These are phyloP conservation scores for Brassica incana DNA, from an alignment of 345 rosid genomes.

Conservation along the genomic window DNA sequence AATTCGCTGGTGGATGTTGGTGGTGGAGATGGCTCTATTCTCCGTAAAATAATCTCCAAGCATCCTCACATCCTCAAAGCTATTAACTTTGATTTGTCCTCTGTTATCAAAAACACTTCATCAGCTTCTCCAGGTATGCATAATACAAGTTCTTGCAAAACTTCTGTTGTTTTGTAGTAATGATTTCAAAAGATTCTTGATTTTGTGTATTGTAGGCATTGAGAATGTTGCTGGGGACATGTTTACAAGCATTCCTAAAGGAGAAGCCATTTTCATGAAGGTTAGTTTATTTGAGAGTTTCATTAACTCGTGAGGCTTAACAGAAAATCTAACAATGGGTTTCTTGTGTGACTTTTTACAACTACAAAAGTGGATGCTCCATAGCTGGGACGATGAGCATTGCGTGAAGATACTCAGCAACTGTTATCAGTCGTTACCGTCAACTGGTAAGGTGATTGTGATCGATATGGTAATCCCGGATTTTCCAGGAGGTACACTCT, in stretches of 20 bases:
- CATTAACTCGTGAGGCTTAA: not conserved
- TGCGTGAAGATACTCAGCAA: constrained; percentile 51
- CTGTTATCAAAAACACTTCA: constrained; percentile 36
- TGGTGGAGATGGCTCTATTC: constrained; percentile 56
- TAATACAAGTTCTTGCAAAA: not conserved
- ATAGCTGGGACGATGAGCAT: constrained; percentile 43
- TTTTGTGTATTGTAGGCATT: constrained; percentile 36
- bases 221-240: constrained; percentile 49
- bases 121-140: constrained; percentile 43
- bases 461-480: constrained; percentile 51
- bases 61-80: constrained; percentile 45
- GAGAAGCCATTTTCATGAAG: constrained; percentile 76
- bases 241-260: constrained; percentile 51
- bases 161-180: not conserved
- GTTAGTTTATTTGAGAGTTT: constrained; percentile 25
- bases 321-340: not conserved
- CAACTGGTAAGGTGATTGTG: constrained; percentile 47
- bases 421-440: constrained; percentile 45
- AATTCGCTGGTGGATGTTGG: constrained; percentile 42
- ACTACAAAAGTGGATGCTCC: constrained; percentile 50
- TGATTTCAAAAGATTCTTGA: not conserved
- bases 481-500: constrained; percentile 32
- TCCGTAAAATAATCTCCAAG: constrained; percentile 46
- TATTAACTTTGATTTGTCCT: constrained; percentile 53
- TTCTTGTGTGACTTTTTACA: constrained; percentile 12